A percentile compares a stretch with the other conserved stretches of the same genome.
Conservation (phyloP, 2,329 filamentous ascomycete genomes). For the Macroventuria anomochaeta region DNA sequence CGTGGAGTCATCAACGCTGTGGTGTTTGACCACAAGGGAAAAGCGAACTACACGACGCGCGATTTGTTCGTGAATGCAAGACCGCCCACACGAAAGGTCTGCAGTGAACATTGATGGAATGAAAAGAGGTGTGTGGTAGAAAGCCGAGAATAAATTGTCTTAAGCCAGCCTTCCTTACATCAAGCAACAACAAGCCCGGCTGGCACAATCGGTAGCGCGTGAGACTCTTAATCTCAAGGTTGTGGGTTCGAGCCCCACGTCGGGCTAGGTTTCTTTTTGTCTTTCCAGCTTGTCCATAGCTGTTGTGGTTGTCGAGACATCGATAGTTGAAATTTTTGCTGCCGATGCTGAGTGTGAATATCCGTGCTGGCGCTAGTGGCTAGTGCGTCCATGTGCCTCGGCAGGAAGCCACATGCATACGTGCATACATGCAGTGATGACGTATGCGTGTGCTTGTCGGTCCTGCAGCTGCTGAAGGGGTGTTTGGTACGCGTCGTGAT, state of each 20-base stretch:
- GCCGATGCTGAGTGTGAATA: background rate
- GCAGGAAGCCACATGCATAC: too few relatives aligned
- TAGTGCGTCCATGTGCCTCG: too few relatives aligned
- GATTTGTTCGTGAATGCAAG: background rate
- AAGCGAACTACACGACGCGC: too few relatives aligned
- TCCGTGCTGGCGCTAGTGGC: too few relatives aligned
- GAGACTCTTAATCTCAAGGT: conserved; percentile 17
- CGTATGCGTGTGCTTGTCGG: too few relatives aligned
- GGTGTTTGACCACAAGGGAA: too few relatives aligned
- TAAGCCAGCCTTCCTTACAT: background rate
- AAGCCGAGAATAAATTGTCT: background rate
- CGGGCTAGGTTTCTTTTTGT: conserved; percentile 3
- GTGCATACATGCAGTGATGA: too few relatives aligned
- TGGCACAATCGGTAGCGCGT: conserved; percentile 16
- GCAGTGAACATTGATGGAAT: too few relatives aligned
- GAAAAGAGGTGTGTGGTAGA: too few relatives aligned
- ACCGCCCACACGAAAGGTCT: too few relatives aligned
- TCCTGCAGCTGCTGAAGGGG: too few relatives aligned
- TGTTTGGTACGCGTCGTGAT: too few relatives aligned
- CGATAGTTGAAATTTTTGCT: background rate
- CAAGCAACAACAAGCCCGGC: conserved; percentile 4
- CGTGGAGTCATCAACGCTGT: background rate
- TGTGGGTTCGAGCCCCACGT: conserved; percentile 15
- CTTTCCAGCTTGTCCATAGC: background rate
- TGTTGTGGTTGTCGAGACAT: background rate